phyloP scores from a whole-genome alignment of 2,329 filamentous ascomycete species.

The Didymella exigua region DNA sequence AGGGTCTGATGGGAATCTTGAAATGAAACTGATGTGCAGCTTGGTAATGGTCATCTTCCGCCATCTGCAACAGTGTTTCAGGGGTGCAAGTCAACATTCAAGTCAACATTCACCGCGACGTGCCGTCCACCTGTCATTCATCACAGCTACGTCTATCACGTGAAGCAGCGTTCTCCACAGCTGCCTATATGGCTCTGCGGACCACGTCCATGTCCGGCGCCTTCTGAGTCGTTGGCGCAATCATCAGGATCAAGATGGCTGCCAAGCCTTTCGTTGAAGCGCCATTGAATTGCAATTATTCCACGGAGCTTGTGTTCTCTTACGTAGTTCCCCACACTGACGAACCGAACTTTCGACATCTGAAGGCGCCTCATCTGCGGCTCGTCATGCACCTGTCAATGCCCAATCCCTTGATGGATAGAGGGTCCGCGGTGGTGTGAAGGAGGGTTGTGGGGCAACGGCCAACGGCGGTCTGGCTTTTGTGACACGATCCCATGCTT shows the following conservation, averaged over 20 bases:
- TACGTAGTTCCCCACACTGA: constrained; percentile 3
- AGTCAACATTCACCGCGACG: background rate
- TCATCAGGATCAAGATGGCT: background rate
- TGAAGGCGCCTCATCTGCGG: background rate
- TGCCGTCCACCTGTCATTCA: background rate
- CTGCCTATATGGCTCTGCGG: background rate
- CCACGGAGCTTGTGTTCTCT: background rate
- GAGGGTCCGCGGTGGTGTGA: constrained; percentile 5
- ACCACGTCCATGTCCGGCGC: background rate
- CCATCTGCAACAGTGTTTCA: constrained; percentile 2
- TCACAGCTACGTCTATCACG: background rate
- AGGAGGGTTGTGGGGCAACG: constrained; percentile 20
- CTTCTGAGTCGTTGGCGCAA: background rate
- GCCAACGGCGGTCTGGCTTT: constrained; percentile 31
- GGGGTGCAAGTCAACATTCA: background rate
- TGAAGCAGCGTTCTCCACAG: background rate
- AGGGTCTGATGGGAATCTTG: constrained; percentile 3
- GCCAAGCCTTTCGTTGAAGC: background rate
- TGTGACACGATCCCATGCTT: constrained; percentile 17
- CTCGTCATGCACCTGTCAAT: constrained; percentile 5
- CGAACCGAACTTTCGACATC: background rate
- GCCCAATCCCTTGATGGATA: background rate
- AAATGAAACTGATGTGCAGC: background rate
- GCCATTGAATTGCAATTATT: too few relatives aligned
- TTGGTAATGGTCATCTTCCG: background rate